These are phyloP conservation scores for Erodium moschatum DNA, from an alignment of 441 rosid species.

Conservation along the genomic window DNA sequence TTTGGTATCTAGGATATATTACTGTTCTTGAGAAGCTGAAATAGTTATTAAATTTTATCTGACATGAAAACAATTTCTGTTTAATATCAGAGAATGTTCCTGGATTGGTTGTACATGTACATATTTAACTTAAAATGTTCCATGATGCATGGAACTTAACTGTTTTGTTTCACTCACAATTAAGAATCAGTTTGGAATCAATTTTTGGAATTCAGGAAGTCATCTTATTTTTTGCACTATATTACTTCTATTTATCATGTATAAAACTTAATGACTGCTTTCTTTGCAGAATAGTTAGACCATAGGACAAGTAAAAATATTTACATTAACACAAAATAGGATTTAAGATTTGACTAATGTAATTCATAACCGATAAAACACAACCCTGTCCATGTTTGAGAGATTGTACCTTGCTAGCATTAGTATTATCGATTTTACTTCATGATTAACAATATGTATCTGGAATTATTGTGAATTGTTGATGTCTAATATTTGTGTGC, in stretches of 20 bases:
- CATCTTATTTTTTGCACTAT: neutral
- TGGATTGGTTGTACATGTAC: neutral
- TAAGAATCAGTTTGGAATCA: neutral
- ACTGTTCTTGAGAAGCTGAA: neutral
- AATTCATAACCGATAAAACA: neutral
- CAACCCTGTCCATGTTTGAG: neutral
- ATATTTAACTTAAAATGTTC: neutral
- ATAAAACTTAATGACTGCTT: neutral
- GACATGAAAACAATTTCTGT: neutral
- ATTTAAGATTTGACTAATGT: neutral
- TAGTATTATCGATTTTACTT: neutral
- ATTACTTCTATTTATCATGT: neutral
- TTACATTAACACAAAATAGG: neutral
- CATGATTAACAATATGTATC: neutral
- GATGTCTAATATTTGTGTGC: constrained; percentile 24
- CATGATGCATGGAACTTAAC: neutral
- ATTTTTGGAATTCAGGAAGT: neutral
- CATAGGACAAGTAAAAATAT: neutral
- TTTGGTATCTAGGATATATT: neutral
- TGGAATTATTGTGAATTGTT: constrained; percentile 14
- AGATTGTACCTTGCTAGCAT: neutral
- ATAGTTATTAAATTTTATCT: neutral
- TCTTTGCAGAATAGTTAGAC: neutral
- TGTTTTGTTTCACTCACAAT: neutral
- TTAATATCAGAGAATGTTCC: neutral